These are phyloP conservation scores for Corymbia maculata DNA, from an alignment of 345 rosid genomes.

Conservation along the genomic window DNA sequence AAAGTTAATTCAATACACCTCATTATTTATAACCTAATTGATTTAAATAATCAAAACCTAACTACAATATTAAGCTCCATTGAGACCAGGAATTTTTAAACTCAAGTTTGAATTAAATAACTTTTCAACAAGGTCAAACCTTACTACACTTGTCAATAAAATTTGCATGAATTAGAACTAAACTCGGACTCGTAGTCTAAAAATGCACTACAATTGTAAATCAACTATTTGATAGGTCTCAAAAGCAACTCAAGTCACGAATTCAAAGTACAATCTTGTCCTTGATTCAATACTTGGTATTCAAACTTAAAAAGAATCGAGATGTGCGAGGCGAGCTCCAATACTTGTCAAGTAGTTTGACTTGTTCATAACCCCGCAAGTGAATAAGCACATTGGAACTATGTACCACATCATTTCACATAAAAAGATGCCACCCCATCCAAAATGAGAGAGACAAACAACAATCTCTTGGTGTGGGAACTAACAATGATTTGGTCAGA, in stretches of 20 bases:
- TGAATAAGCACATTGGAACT: neutral
- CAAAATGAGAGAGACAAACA: neutral
- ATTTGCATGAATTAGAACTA: neutral
- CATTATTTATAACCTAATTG: accelerated
- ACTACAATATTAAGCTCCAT: neutral
- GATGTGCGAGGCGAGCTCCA: neutral
- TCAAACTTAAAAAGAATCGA: neutral
- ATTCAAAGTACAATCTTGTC: neutral
- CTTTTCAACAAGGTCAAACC: neutral
- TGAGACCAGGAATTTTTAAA: neutral
- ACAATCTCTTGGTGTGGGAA: too few species aligned
- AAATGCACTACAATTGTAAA: neutral
- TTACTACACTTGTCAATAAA: neutral
- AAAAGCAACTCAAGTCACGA: neutral
- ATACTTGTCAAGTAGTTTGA: neutral
- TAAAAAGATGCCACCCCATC: neutral
- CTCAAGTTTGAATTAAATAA: neutral
- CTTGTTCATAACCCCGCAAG: neutral
- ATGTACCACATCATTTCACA: neutral
- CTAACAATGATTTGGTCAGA: too few species aligned
- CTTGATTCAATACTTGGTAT: neutral
- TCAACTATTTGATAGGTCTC: neutral
- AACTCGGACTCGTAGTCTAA: neutral
- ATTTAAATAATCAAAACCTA: neutral
- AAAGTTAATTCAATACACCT: neutral